These are phyloP conservation scores for Aspergillus pseudotamarii DNA, from an alignment of 2,329 filamentous ascomycete genomes.

Conservation along the genomic window DNA sequence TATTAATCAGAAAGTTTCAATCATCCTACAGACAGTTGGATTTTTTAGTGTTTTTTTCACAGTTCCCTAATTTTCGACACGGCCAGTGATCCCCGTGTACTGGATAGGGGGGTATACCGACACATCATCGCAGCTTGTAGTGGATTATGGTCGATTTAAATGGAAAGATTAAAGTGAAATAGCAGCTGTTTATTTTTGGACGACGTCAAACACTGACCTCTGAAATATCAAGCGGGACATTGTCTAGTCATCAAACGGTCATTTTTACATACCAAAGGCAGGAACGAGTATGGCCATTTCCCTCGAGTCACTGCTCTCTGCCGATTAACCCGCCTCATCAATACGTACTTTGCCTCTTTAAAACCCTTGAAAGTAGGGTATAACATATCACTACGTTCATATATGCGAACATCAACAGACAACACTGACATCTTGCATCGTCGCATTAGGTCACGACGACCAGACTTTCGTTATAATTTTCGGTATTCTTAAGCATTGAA, in stretches of 20 bases:
- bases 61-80: background rate
- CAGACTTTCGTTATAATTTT: background rate
- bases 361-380: too few relatives aligned
- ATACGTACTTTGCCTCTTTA: too few relatives aligned
- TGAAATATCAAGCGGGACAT: background rate
- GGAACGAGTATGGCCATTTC: background rate
- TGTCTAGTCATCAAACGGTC: background rate
- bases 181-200: too few relatives aligned
- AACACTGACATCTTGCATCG: too few relatives aligned
- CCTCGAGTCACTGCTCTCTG: background rate
- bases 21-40: background rate
- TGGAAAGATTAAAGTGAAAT: background rate
- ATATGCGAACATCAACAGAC: too few relatives aligned
- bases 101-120: background rate
- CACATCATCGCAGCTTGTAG: background rate
- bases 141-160: too few relatives aligned
- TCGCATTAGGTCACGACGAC: too few relatives aligned
- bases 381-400: too few relatives aligned
- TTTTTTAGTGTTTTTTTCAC: background rate
- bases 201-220: background rate
- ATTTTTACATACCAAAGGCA: background rate
- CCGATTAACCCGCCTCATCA: too few relatives aligned
- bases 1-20: background rate
- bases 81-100: background rate
- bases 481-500: background rate